Evolutionary conservation across 768 basidiomycete genomes (phyloP), one percentile per base, ranked within the genome.

Genomic region (Boletus fagicola): DNA sequence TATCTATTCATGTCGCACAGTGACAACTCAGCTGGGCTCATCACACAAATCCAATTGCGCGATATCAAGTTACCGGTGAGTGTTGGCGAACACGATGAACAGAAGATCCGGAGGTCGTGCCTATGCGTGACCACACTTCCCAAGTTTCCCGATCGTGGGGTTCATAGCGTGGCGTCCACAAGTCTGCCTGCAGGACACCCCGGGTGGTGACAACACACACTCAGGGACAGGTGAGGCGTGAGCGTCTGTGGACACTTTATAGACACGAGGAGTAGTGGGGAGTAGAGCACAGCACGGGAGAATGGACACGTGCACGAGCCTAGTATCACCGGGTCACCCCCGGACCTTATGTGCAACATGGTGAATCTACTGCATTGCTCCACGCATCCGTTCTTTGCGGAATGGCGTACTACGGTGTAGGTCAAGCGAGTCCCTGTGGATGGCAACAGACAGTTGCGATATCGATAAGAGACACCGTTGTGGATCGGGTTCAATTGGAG

Each of bases 181-280:
- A 66, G 67, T 58, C 51, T 66, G 64, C 65, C 58, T 67, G 65
- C 67, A 66, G 67, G 65, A 56, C 24, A 56, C 49, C 28, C 46
- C 15, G 52, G 47, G 57, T 57, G 50, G 54, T 56, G 51, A 39
- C 47, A 36, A 58, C 33, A 43, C 56, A 40, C 53, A 28, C n/a
- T 53, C 56, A 62, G 63, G 63, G 59, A 65, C 56, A 38, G 43
- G 58, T 39, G 30, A n/a, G 30, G 9, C 46, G 46, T 48, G 53
- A 47, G 49, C 30, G 44, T 42, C 13, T 35, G 53, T 51, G 47
- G 54, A 33, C 35, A 49, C 48, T 49, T 39, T 28, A 33, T 39
- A 31, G 48, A 59, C 64, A 68, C 54, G 67, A 65, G 65, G 54
- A 53, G 58, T 45, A 49, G 51, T 35, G 44, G 20, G 31, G 56